These are phyloP conservation scores for Leavenworthia alabamica DNA, from an alignment of 345 rosid genomes.

Conservation along the genomic window DNA sequence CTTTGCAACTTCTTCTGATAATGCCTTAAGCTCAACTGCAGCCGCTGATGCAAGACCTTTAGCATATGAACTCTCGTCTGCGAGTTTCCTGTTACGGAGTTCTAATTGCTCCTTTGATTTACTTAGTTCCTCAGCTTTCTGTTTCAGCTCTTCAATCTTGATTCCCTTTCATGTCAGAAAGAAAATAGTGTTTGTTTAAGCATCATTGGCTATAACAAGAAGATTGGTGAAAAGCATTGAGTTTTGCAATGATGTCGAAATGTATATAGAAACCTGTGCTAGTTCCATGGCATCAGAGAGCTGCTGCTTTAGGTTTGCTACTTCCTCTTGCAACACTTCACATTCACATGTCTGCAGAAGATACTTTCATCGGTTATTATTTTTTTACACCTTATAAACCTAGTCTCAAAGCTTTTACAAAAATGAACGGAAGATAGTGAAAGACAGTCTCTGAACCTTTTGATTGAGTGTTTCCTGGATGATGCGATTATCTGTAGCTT, in stretches of 20 bases:
- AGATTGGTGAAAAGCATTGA: not conserved
- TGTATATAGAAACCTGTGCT: constrained; percentile 24
- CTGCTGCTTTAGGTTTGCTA: constrained; percentile 65
- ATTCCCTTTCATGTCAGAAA: constrained; percentile 38
- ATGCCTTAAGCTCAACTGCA: constrained; percentile 99
- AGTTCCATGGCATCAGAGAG: constrained; percentile 54
- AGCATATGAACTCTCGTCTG: constrained; percentile 93
- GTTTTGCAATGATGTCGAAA: constrained; percentile 9
- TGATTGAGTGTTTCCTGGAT: constrained; percentile 81
- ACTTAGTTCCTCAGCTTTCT: constrained; percentile 44
- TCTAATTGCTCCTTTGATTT: constrained; percentile 69
- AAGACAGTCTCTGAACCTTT: constrained; percentile 47
- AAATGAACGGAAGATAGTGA: not conserved
- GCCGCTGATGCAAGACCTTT: constrained; percentile 99
- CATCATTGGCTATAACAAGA: not conserved
- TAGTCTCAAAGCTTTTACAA: not conserved
- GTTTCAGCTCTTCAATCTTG: constrained; percentile 75
- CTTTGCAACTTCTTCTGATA: constrained; percentile 93
- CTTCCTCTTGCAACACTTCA: constrained; percentile 58
- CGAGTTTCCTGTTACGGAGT: constrained; percentile 67
- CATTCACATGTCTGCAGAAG: constrained; percentile 64
- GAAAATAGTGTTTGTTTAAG: constrained; percentile 8
- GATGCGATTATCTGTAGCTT: constrained; percentile 83
- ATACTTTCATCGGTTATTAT: constrained; percentile 15
- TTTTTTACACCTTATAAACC: not conserved